phyloP scores from a whole-genome alignment of 1,284 basidiomycete genomes.

The Ceratobasidium sp. region DNA sequence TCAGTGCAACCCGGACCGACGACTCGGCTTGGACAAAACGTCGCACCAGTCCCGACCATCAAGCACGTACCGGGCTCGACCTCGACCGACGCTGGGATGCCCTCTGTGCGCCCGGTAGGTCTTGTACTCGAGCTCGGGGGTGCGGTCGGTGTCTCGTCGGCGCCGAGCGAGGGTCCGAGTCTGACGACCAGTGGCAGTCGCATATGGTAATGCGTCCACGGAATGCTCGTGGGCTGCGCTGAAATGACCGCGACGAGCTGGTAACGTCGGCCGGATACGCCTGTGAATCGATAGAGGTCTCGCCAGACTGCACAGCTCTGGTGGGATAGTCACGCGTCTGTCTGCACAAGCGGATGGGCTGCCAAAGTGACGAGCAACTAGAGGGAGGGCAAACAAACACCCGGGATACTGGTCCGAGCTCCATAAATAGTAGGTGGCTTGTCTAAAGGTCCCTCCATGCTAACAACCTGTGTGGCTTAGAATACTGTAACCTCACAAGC shows the following conservation, averaged over 20 bases:
- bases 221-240: too few species aligned
- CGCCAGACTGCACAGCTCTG: too few species aligned
- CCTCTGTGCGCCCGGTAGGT: too few species aligned
- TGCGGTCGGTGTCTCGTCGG: too few species aligned
- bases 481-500: too few species aligned
- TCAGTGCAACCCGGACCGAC: neutral
- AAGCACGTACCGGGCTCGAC: neutral
- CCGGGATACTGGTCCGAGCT: neutral
- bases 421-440: neutral
- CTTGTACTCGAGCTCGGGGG: too few species aligned
- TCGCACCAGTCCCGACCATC: neutral
- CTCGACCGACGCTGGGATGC: neutral
- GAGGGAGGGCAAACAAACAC: neutral
- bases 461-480: too few species aligned
- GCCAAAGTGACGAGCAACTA: slow-evolving; percentile 5
- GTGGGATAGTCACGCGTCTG: too few species aligned
- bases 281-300: neutral
- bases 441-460: too few species aligned
- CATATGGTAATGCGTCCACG: too few species aligned
- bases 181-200: too few species aligned
- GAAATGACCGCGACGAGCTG: neutral
- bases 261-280: neutral
- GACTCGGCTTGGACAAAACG: neutral
- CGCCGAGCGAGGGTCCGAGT: too few species aligned
- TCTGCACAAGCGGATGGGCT: neutral